Base-by-base conservation (phyloP, 106 monocot species). In the Acorus calamus region DNA sequence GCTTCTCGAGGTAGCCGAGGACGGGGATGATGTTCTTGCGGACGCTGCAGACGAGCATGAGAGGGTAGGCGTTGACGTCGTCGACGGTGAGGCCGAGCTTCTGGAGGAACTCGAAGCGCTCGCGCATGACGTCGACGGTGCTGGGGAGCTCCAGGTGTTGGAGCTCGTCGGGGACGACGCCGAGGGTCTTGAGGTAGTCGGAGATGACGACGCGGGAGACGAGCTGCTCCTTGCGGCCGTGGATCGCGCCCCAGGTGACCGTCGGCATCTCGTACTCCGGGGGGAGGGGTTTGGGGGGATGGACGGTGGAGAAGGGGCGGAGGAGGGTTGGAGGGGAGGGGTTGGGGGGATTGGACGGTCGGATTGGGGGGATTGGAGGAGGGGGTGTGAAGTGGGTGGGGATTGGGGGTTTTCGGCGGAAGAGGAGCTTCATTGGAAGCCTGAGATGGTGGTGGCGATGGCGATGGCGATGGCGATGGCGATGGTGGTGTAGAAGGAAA, bases 181-280 rank as follows among this genome's bases (percentile, higher is more conserved):
- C 79, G 4, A 74, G 28, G 53, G 59, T 65, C 55, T 84, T 84
- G 45, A 92, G 87, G 79, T 82, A 87, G 61, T 92, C 92, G 62
- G 84, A 79, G 75, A 87, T 84, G 66, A 92, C 82, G 46, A 92
- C 87, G 49, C 92, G 81, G 64, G 92, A 92, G 5, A 92, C 77
- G 14, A 92, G 84, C 41, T 82, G 84, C 73, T 92, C 92, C 77
- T 87, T 92, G 46, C 87, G 81, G 5, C 92, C 87, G 52, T 87
- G 92, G 69, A 92, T 80, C 6, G 74, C 82, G 54, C 87, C 92
- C 92, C 92, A 92, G 11, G 87, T 92, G 46, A 92, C 92, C 5
- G 92, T 64, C 6, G 92, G 92, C 74, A 92, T 81, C 82, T 92
- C 81, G 64, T 82, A 92, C 75, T 92, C 87, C 7, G 84, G 87